phyloP scores from a whole-genome alignment of 169 alveolate species.

The Amoebophrya sp. region DNA sequence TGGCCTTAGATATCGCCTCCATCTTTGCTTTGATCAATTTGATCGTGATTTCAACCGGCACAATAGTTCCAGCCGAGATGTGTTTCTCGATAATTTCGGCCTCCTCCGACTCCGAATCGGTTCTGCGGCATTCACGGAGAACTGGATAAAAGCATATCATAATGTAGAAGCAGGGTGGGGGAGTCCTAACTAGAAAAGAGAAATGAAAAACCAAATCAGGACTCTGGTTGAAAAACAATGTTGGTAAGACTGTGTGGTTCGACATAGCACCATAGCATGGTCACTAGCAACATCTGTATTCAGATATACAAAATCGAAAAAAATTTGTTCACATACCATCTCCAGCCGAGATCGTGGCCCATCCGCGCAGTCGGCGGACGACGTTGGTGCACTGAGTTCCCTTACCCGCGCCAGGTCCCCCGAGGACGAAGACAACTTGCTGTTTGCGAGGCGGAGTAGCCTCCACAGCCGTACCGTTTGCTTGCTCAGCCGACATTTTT shows the following conservation, averaged over 20 bases:
- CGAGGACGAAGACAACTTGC: neutral
- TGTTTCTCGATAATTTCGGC: neutral
- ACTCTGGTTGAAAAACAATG: too few species aligned
- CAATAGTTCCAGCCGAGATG: neutral
- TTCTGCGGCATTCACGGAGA: neutral
- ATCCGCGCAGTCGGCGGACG: conserved; percentile 14
- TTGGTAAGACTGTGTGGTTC: too few species aligned
- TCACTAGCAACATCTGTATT: neutral
- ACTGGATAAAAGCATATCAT: neutral
- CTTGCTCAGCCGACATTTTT: too few species aligned
- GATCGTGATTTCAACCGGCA: conserved; percentile 17
- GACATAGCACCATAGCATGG: neutral
- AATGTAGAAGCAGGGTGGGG: too few species aligned
- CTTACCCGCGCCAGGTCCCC: conserved; percentile 3
- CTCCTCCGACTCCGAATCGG: neutral
- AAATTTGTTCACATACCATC: neutral
- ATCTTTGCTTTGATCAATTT: neutral
- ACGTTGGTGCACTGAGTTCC: conserved; percentile 11
- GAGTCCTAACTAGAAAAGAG: too few species aligned
- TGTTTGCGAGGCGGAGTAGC: neutral
- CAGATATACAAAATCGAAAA: neutral
- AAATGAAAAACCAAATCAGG: too few species aligned
- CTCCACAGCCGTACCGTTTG: too few species aligned
- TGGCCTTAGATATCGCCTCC: neutral
- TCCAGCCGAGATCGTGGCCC: conserved; percentile 9